Evolutionary conservation across 306 rosid species (phyloP), one percentile per base, ranked within the genome.

Genomic region (Fragaria ananassa): DNA sequence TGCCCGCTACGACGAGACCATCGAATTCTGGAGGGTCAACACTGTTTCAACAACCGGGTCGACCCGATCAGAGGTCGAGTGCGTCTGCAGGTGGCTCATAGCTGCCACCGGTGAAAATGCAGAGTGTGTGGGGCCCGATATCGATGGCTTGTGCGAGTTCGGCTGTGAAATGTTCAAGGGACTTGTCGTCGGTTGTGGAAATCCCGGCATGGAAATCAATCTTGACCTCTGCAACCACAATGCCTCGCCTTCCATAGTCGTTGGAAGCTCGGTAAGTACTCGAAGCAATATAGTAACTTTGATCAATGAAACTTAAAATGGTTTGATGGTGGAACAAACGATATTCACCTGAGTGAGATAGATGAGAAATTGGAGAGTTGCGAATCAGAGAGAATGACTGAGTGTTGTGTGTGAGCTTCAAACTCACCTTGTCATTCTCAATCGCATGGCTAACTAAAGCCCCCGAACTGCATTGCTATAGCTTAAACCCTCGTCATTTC

Each of bases 51-150:
- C 86, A 2, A 13, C 6, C 2, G 81, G 81, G 71, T 35, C 83
- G 0, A 47, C 10, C 53, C 75, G 75, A 0, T 39, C 76, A 0
- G 96, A 89, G 76, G 74, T 86, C 39, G 99, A 95, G 87, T 92
- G 90, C 81, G 85, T 95, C 74, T 88, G 90, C 81, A 53, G 85
- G 75, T 92, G 97, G 97, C 91, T 95, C 0, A 89, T 95, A 4
- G 97, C 89, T 19, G 99, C 99, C 61, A 95, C 99, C 1, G 99
- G 99, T 27, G 99, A 95, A 47, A 90, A 95, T 87, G 99, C 99
- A 0, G 99, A 90, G 90, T 68, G 90, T 63, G 96, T 90, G 10
- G 2, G 73, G 42, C 97, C 99, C 4, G 96, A 87, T 1, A 85
- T 92, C 18, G 84, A 95, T 11, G 97, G 99, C 2, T 23, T 95